Evolutionary conservation across 305 asterid species (phyloP).

Genomic region (Fraxinus floribunda): DNA sequence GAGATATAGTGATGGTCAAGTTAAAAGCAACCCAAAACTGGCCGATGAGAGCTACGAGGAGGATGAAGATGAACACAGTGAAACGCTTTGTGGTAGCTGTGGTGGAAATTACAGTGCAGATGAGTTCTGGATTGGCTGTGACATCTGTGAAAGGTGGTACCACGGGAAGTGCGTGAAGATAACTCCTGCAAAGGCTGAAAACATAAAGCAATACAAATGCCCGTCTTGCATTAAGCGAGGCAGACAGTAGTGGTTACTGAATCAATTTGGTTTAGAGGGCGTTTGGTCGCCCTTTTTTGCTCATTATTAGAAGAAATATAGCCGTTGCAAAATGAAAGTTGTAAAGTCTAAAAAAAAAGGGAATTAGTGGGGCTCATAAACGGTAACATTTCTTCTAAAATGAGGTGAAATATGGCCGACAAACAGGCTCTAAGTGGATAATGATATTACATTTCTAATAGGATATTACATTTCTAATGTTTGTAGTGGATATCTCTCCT

Average conservation of each 20-base stretch:
- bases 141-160: slow-evolving; percentile 11
- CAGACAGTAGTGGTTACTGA: slow-evolving; percentile 18
- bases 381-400: not conserved
- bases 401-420: not conserved
- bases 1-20: slow-evolving; percentile 30
- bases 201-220: slow-evolving; percentile 24
- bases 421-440: not conserved
- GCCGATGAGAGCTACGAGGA: slow-evolving; percentile 26
- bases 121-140: slow-evolving; percentile 16
- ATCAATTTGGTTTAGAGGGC: not conserved
- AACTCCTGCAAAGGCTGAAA: slow-evolving; percentile 15
- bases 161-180: slow-evolving; percentile 18
- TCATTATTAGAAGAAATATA: not conserved
- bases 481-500: not conserved
- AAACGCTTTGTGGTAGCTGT: slow-evolving; percentile 42
- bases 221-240: slow-evolving; percentile 20
- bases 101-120: slow-evolving; percentile 34
- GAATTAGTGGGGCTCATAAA: not conserved
- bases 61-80: slow-evolving; percentile 43
- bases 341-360: not conserved
- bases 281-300: not conserved
- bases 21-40: slow-evolving; percentile 16
- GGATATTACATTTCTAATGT: not conserved
- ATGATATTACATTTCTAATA: not conserved
- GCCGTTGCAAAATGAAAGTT: not conserved